phyloP scores from a whole-genome alignment of 768 basidiomycete species.

The Mycena belliarum region DNA sequence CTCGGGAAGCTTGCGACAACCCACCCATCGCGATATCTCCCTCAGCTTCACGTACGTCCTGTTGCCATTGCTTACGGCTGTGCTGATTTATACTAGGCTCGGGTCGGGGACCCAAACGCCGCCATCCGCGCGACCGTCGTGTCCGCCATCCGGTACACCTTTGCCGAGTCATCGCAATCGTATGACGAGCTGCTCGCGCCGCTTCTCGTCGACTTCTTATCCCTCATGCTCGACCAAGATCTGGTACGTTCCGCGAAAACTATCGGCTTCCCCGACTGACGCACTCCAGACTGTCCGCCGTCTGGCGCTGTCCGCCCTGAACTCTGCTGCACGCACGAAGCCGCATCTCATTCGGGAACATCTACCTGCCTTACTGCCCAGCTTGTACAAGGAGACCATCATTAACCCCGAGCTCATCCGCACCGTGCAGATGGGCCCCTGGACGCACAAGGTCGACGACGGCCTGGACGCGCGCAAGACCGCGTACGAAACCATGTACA shows the following conservation, averaged over 20 bases:
- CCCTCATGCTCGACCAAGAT: slow-evolving; percentile 85
- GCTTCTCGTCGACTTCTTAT: slow-evolving; percentile 87
- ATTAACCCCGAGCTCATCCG: slow-evolving; percentile 80
- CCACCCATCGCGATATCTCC: slow-evolving; percentile 87
- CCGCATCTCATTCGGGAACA: slow-evolving; percentile 90
- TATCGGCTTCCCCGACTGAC: neutral
- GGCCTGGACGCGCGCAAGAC: slow-evolving; percentile 96
- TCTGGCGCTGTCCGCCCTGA: slow-evolving; percentile 85
- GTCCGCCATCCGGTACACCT: slow-evolving; percentile 91
- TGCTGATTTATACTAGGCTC: slow-evolving; percentile 42
- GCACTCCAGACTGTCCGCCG: slow-evolving; percentile 78
- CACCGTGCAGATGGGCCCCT: slow-evolving; percentile 95
- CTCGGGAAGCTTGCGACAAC: slow-evolving; percentile 93
- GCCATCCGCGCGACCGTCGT: slow-evolving; percentile 85
- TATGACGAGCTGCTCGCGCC: slow-evolving; percentile 92
- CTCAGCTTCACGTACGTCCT: slow-evolving; percentile 76
- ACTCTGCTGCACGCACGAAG: slow-evolving; percentile 94
- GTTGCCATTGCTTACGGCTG: neutral
- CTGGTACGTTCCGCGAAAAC: slow-evolving; percentile 71
- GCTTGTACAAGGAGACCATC: slow-evolving; percentile 82
- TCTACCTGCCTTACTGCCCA: slow-evolving; percentile 71
- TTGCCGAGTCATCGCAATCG: slow-evolving; percentile 79
- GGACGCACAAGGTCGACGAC: slow-evolving; percentile 96
- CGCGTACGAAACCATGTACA: slow-evolving; percentile 97
- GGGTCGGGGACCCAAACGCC: slow-evolving; percentile 67